Base-by-base conservation (phyloP, 2,329 filamentous ascomycete species). In the Nectriaceae sp. region DNA sequence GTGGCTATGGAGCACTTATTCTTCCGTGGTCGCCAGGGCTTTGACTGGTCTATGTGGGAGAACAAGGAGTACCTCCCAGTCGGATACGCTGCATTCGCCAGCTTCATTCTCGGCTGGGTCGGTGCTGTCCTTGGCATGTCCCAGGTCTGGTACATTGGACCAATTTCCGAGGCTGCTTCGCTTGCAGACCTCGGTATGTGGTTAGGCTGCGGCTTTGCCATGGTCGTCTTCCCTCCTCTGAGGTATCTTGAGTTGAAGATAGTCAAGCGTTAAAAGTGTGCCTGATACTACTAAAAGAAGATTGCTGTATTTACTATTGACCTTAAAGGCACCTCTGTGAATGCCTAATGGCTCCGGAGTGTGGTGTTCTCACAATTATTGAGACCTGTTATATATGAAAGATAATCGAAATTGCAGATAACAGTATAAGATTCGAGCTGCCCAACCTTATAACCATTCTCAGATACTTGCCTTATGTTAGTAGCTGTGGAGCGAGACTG, bases 141-240 rank as follows among this genome's bases (percentile, higher is more conserved):
- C 2, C 78, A 83, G 59, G 75, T 72, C 1, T 84, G 80, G 80
- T 84, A 77, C 45, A 74, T 75, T 4, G 82, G 82, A 0, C 80
- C 80, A 0, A 76, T 84, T 52, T 80, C 80, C 0, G 63, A 70
- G 60, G 70, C 80, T 22, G 83, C 84, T 3, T 53, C 45, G 77
- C 82, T 35, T 66, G 73, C 47, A 61, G 73, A 68, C 21, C 72
- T 69, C 42, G 82, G 80, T 18, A 65, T 77, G 26, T 75, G 73
- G 4, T 83, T 89, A 55, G 85, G 88, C 64, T 65, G 88, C 40
- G 85, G 76, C 0, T 88, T 89, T 63, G 75, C 71, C 1, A 85
- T 89, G 58, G 65, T 68, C 1, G 41, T 55, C 1, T 68, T 67
- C 31, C 58, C 62, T 1, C 56, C 61, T 1, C 29, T 68, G 24